Conservation (phyloP, 306 rosid genomes). For the Quercus dentata region DNA sequence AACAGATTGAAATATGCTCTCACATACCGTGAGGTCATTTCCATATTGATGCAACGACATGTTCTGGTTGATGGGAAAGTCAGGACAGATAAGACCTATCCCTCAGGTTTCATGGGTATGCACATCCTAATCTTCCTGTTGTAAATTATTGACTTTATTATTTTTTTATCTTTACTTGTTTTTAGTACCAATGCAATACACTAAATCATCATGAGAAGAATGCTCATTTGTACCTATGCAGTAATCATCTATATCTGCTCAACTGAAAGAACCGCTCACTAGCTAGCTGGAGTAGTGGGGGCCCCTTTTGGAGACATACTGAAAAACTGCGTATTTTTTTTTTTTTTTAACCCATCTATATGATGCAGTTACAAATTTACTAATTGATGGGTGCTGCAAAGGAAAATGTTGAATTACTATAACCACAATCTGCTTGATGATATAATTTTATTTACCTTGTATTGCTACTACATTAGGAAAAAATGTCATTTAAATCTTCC, state of each 20-base stretch:
- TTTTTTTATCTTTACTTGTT: neutral
- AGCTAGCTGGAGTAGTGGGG: too few species aligned
- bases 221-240: neutral
- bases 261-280: too few species aligned
- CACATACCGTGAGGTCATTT: conserved; percentile 70
- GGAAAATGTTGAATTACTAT: neutral
- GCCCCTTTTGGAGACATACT: too few species aligned
- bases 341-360: neutral
- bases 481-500: neutral
- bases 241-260: too few species aligned
- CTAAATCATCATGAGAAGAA: neutral
- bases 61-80: conserved; percentile 72
- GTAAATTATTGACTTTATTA: neutral
- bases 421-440: neutral
- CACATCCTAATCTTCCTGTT: neutral
- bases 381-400: neutral
- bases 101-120: conserved; percentile 88
- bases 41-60: conserved; percentile 87
- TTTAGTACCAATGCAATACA: neutral
- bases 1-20: conserved; percentile 76
- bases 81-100: conserved; percentile 88
- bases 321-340: neutral
- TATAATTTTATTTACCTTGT: neutral
- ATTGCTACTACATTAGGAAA: neutral
- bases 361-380: neutral